phyloP scores from a whole-genome alignment of 2,329 filamentous ascomycete genomes.

The Xylariales sp. region DNA sequence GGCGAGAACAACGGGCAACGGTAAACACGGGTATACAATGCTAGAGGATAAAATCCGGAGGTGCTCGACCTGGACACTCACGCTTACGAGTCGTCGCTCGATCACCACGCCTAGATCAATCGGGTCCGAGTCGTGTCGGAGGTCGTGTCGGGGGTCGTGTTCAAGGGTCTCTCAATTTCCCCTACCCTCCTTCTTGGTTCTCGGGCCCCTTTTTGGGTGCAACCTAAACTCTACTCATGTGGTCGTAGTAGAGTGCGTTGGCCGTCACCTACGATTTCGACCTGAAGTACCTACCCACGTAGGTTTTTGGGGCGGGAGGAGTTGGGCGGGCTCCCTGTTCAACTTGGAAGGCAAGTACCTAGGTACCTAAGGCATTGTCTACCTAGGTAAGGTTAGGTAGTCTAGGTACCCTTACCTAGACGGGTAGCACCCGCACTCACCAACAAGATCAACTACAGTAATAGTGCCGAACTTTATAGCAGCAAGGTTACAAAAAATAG shows the following conservation, averaged over 20 bases:
- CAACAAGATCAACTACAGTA: too few relatives aligned
- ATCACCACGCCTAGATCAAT: conserved; percentile 1
- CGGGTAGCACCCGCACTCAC: too few relatives aligned
- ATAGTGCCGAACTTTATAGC: too few relatives aligned
- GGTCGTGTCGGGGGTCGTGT: conserved; percentile 3
- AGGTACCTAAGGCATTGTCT: too few relatives aligned
- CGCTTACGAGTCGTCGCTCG: background rate
- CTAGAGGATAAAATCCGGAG: background rate
- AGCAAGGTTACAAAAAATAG: too few relatives aligned
- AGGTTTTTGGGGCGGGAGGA: too few relatives aligned
- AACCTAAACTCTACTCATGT: conserved; percentile 15
- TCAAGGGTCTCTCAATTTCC: conserved; percentile 23
- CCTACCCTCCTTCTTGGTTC: conserved; percentile 6
- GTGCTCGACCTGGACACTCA: background rate
- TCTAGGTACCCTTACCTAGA: too few relatives aligned
- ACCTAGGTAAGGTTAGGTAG: too few relatives aligned
- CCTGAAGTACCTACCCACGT: background rate
- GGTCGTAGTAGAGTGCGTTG: conserved; percentile 5
- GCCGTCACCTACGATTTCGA: too few relatives aligned
- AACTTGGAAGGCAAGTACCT: too few relatives aligned
- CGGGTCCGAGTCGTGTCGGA: conserved; percentile 11
- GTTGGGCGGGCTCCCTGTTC: too few relatives aligned
- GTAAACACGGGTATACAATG: background rate
- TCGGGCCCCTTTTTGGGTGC: conserved; percentile 18
- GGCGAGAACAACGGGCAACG: background rate